Conservation (phyloP, 176 grass and related monocot genomes). For the Secale cereale region DNA sequence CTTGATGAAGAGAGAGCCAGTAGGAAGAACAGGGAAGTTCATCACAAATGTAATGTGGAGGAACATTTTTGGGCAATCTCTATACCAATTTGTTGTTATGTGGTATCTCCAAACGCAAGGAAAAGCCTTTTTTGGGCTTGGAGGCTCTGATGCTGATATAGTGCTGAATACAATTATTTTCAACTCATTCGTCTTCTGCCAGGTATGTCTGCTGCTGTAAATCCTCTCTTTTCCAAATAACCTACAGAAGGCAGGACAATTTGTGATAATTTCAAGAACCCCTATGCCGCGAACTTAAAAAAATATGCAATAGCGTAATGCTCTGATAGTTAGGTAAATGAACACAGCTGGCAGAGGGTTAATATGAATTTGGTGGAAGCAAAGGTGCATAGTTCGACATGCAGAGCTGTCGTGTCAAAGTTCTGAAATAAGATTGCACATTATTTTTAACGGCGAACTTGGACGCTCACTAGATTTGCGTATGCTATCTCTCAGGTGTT, state of each 20-base stretch:
- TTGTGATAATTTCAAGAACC: background rate
- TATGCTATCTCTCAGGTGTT: conserved; percentile 59
- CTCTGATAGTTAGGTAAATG: background rate
- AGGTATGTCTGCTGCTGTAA: conserved; percentile 46
- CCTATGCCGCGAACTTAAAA: background rate
- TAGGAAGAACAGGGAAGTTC: conserved; percentile 89
- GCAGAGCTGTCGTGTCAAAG: background rate
- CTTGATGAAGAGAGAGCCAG: conserved; percentile 89
- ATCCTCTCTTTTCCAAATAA: conserved; percentile 1
- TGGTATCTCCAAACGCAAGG: conserved; percentile 95
- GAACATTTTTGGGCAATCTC: conserved; percentile 85
- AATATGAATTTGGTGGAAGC: too few species aligned
- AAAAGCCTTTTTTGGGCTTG: conserved; percentile 55
- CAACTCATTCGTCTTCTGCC: conserved; percentile 98
- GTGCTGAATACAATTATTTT: conserved; percentile 91
- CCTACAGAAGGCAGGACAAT: background rate
- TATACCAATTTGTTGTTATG: conserved; percentile 83
- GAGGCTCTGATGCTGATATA: conserved; percentile 45
- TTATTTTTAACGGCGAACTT: background rate
- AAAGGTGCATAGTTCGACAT: background rate
- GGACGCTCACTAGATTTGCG: background rate
- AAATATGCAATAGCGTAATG: background rate
- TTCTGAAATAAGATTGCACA: background rate
- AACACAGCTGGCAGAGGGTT: too few species aligned
- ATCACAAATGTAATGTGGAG: conserved; percentile 97